Percentiles rank a stretch among this genome's conserved stretches.
Conservation (phyloP, 805 yeast species). For the Cyberlindnera mrakii region DNA sequence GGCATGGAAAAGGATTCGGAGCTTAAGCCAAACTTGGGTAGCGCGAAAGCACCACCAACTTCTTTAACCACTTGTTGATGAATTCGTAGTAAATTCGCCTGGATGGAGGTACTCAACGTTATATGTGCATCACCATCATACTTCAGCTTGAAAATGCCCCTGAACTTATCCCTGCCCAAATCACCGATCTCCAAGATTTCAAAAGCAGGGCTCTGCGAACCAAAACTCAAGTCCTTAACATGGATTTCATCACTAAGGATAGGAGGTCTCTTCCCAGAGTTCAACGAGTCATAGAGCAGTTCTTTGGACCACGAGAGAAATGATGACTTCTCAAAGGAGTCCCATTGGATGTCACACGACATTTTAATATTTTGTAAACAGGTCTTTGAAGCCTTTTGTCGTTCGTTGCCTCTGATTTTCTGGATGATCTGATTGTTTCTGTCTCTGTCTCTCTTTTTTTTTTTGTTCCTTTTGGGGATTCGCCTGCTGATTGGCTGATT, state of each 20-base stretch:
- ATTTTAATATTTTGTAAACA: slow-evolving; percentile 26
- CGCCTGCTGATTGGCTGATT: too few species aligned
- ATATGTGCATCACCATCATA: slow-evolving; percentile 73
- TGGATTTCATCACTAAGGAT: slow-evolving; percentile 63
- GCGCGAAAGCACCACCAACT: slow-evolving; percentile 42
- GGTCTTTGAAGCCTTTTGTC: too few species aligned
- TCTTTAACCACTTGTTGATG: slow-evolving; percentile 31
- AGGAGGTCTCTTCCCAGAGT: slow-evolving; percentile 65
- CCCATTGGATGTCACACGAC: slow-evolving; percentile 82
- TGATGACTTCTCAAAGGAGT: slow-evolving; percentile 59
- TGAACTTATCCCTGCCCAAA: slow-evolving; percentile 63
- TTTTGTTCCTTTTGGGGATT: too few species aligned
- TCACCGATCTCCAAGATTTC: slow-evolving; percentile 84
- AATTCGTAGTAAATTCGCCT: slow-evolving; percentile 77
- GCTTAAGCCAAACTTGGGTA: slow-evolving; percentile 63
- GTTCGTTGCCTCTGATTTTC: neutral
- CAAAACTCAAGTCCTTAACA: slow-evolving; percentile 67
- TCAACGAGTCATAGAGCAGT: slow-evolving; percentile 63
- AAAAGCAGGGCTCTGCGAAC: slow-evolving; percentile 65
- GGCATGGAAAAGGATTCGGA: slow-evolving; percentile 72
- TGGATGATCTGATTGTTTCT: neutral
- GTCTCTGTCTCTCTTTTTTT: neutral
- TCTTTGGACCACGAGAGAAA: slow-evolving; percentile 58
- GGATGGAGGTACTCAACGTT: slow-evolving; percentile 71
- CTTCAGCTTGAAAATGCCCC: slow-evolving; percentile 76